Evolutionary conservation across 805 yeast species (phyloP).

Genomic region (Alloascoidea africana): DNA sequence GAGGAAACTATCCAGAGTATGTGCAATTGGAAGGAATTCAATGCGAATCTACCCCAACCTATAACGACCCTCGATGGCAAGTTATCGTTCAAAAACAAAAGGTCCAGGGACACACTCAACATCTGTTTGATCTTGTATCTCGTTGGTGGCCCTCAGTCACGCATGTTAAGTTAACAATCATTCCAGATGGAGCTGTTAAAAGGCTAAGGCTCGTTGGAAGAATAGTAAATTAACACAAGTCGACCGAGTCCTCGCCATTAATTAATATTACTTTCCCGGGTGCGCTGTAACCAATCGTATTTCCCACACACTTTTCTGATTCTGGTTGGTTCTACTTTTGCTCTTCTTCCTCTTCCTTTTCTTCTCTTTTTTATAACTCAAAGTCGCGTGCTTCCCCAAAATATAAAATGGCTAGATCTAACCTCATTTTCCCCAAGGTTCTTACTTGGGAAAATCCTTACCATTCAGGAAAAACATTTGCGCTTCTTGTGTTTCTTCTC

Average conservation of each 20-base stretch:
- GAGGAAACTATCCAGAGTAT: constrained; percentile 89
- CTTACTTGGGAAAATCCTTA: not conserved
- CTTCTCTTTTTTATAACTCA: too few species aligned
- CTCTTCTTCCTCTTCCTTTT: too few species aligned
- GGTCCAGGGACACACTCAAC: constrained; percentile 79
- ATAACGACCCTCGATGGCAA: constrained; percentile 40
- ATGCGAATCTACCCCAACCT: constrained; percentile 22
- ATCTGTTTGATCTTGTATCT: constrained; percentile 27
- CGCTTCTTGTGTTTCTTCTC: constrained; percentile 1
- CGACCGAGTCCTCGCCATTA: too few species aligned
- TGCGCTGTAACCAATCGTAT: too few species aligned
- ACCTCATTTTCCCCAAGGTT: too few species aligned
- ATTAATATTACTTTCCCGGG: too few species aligned
- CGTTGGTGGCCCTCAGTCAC: constrained; percentile 22
- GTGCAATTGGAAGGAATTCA: constrained; percentile 51
- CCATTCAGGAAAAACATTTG: not conserved
- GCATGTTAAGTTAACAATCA: constrained; percentile 67
- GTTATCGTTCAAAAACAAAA: constrained; percentile 49
- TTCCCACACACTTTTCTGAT: too few species aligned
- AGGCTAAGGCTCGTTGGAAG: constrained; percentile 72
- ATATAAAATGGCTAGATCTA: too few species aligned
- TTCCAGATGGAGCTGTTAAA: constrained; percentile 96
- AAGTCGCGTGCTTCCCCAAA: too few species aligned
- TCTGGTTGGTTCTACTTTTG: too few species aligned
- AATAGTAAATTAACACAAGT: constrained; percentile 9